These are phyloP conservation scores for Tetrapisispora nanseiensis DNA, from an alignment of 805 yeast genomes.

Conservation along the genomic window DNA sequence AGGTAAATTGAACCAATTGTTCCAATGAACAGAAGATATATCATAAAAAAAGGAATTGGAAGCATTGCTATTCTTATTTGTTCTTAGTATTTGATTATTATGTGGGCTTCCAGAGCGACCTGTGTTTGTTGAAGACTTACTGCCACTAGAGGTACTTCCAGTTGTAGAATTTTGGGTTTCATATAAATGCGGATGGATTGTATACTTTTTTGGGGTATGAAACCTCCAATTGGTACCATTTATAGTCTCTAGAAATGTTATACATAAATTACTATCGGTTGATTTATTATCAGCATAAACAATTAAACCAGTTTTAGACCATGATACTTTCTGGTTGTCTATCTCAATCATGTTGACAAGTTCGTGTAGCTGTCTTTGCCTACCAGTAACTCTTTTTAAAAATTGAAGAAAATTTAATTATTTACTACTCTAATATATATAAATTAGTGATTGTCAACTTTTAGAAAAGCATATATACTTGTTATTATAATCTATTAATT, in stretches of 20 bases:
- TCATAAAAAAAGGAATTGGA: constrained; percentile 27
- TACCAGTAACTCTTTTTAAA: background rate
- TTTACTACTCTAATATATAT: no score
- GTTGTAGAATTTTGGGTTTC: constrained; percentile 11
- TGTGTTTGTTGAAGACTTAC: background rate
- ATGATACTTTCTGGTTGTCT: constrained; percentile 36
- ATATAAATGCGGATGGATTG: constrained; percentile 25
- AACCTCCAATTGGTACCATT: constrained; percentile 77
- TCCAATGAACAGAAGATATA: constrained; percentile 53
- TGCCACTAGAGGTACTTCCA: background rate
- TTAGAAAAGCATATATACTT: no score
- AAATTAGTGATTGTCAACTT: no score
- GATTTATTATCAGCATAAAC: constrained; percentile 49
- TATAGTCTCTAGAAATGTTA: constrained; percentile 62
- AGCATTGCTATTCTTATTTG: constrained; percentile 9
- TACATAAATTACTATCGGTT: constrained; percentile 33
- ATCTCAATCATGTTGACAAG: constrained; percentile 7
- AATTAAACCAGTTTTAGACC: constrained; percentile 81
- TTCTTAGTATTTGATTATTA: constrained; percentile 7
- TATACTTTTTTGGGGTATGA: constrained; percentile 34
- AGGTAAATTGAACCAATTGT: constrained; percentile 38
- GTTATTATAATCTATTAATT: no score
- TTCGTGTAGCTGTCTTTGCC: background rate
- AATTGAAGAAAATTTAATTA: no score
- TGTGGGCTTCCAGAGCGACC: constrained; percentile 9